phyloP scores from a whole-genome alignment of 1,284 basidiomycete species.

The Puccinia sorghi region DNA sequence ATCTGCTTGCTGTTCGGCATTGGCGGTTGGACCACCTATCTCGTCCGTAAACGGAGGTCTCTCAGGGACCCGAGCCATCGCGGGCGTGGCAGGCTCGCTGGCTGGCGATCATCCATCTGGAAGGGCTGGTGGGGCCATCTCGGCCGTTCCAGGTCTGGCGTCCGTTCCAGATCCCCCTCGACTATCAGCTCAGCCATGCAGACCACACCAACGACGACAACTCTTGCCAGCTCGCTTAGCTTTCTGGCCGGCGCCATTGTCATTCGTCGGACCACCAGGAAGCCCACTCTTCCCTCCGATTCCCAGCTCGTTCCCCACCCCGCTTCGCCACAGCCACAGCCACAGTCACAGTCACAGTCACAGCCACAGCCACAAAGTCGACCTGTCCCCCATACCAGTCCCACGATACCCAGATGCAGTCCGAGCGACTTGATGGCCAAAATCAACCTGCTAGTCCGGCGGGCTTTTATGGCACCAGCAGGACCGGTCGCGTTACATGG shows the following conservation, averaged over 20 bases:
- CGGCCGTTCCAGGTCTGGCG: neutral
- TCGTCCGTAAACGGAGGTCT: slow-evolving; percentile 25
- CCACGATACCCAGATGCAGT: neutral
- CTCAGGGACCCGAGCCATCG: neutral
- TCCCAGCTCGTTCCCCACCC: too few relatives aligned
- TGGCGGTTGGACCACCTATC: slow-evolving; percentile 43
- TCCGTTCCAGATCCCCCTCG: neutral
- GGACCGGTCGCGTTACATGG: slow-evolving; percentile 65
- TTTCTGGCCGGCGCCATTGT: neutral
- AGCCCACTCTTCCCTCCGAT: too few relatives aligned
- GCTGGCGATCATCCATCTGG: neutral
- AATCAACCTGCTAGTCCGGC: slow-evolving; percentile 18
- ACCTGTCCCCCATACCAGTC: neutral
- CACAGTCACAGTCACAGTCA: too few relatives aligned
- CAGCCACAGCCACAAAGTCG: too few relatives aligned
- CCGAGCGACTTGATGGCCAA: neutral
- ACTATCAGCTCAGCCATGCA: neutral
- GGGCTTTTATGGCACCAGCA: slow-evolving; percentile 63
- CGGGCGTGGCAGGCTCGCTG: neutral
- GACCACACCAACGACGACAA: neutral
- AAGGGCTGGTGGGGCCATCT: neutral
- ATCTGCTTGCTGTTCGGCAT: slow-evolving; percentile 21
- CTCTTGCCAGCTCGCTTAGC: neutral
- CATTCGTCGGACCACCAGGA: neutral
- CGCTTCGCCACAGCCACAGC: too few relatives aligned